Conservation (phyloP, 164 flowering plant genomes). For the Stephania japonica region DNA sequence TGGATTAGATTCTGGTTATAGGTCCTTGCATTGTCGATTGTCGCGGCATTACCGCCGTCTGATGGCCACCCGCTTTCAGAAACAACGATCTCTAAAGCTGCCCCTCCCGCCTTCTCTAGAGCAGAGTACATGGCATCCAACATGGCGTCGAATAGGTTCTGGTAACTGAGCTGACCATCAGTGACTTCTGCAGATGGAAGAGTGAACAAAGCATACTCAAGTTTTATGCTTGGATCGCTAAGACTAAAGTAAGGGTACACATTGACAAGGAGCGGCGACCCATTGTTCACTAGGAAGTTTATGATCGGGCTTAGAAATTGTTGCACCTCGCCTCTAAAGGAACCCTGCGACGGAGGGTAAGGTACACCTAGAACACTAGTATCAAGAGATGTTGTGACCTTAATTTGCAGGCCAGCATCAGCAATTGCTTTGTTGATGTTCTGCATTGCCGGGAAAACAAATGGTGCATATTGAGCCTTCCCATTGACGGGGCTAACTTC, state of each 20-base stretch:
- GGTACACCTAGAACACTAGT: conserved; percentile 7
- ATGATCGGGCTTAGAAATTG: conserved; percentile 19
- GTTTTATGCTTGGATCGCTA: not conserved
- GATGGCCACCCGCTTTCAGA: conserved; percentile 28
- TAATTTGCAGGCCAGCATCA: conserved; percentile 26
- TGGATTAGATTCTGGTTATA: conserved; percentile 18
- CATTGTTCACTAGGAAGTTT: conserved; percentile 15
- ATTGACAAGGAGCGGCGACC: conserved; percentile 30
- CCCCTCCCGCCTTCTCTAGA: conserved; percentile 16
- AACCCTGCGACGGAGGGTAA: conserved; percentile 32
- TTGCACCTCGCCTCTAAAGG: conserved; percentile 7
- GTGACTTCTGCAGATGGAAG: conserved; percentile 8
- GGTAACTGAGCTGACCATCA: conserved; percentile 23
- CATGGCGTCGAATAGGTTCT: conserved; percentile 31
- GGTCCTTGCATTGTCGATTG: conserved; percentile 15
- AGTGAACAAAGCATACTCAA: conserved; percentile 34
- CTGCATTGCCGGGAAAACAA: conserved; percentile 35
- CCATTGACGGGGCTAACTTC: conserved; percentile 29
- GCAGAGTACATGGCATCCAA: conserved; percentile 31
- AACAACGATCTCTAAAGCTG: conserved; percentile 13
- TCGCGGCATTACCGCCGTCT: conserved; percentile 9
- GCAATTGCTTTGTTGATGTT: conserved; percentile 23
- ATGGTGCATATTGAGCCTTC: conserved; percentile 15
- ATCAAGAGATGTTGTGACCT: conserved; percentile 27
- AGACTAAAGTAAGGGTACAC: conserved; percentile 37